Base-by-base conservation (phyloP, 2,329 filamentous ascomycete genomes). In the Sporothrix euskadiensis region DNA sequence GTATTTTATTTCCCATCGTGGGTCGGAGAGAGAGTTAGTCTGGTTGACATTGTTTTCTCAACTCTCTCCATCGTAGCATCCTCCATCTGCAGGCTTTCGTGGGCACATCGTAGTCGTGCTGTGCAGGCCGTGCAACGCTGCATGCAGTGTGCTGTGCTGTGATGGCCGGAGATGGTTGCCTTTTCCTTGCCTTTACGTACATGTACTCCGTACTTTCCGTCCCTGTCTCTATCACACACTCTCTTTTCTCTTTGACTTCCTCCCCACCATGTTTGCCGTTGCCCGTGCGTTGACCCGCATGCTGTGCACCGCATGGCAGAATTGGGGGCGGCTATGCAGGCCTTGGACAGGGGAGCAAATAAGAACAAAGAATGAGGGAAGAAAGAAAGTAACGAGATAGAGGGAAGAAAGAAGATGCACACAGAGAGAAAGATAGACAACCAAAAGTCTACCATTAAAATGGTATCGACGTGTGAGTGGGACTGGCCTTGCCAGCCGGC, bases 271-370 rank as follows among this genome's bases (percentile, higher is more conserved):
- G 12, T 16, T 30, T 69, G 66, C 66, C 47, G 66, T 69, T 56
- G 66, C 63, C 39, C 65, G 44, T 68, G 65, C 44, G 44, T 26
- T 56, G 32, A 41, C 47, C 47, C 56, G 66, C 66, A 69, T 56
- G 66, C 19, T 54, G 66, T 68, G 63, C 30, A 32, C 66, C 47
- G 63, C 44, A 22, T 52, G 47, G 47, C 41, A 22, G 66, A 56
- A n/a, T 69, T 69, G 66, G 66, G 66, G 66, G 66, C 66, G 66
- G 66, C 66, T 69, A 69, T 69, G 66, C 66, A 47, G 47, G 66
- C 54, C 47, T 52, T 47, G 39, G 10, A 66, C 39, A 65, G 59
- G 61, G 39, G 61, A 66, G 22, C 12, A 30, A 30, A 47, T 47
- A 41, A 26, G 2, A 26, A 12, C n/a, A 41, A 41, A 22, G 35